A percentile compares a stretch with the other conserved stretches of the same genome.
phyloP scores from a whole-genome alignment of 441 rosid species.

The Bocquillonia castaneifolia region DNA sequence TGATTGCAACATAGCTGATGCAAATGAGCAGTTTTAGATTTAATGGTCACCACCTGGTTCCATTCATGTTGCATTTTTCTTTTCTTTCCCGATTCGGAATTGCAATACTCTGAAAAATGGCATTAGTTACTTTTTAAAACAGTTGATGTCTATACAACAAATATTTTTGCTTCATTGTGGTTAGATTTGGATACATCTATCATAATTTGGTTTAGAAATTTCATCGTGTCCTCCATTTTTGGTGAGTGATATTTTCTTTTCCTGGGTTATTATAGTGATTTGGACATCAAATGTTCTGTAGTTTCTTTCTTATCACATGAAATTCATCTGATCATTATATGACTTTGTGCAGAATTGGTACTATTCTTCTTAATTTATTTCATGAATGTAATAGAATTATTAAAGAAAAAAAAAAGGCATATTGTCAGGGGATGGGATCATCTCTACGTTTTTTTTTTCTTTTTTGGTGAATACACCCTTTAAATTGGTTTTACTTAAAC shows the following conservation, averaged over 20 bases:
- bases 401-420: not conserved
- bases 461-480: not conserved
- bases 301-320: not conserved
- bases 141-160: not conserved
- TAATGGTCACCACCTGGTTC: not conserved
- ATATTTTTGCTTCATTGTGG: not conserved
- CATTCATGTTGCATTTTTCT: not conserved
- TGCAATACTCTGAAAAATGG: not conserved
- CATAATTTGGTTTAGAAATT: not conserved
- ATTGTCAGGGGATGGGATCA: not conserved
- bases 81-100: not conserved
- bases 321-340: not conserved
- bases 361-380: not conserved
- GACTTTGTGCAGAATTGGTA: not conserved
- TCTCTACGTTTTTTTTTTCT: not conserved
- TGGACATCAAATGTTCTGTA: not conserved
- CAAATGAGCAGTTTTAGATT: not conserved
- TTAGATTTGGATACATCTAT: not conserved
- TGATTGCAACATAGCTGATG: not conserved
- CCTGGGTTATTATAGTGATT: not conserved
- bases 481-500: not conserved
- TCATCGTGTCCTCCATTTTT: not conserved
- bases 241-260: not conserved
- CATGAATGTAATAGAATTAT: not conserved
- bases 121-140: not conserved